phyloP scores from a whole-genome alignment of 164 flowering plant genomes.

The Cinnamomum micranthum region DNA sequence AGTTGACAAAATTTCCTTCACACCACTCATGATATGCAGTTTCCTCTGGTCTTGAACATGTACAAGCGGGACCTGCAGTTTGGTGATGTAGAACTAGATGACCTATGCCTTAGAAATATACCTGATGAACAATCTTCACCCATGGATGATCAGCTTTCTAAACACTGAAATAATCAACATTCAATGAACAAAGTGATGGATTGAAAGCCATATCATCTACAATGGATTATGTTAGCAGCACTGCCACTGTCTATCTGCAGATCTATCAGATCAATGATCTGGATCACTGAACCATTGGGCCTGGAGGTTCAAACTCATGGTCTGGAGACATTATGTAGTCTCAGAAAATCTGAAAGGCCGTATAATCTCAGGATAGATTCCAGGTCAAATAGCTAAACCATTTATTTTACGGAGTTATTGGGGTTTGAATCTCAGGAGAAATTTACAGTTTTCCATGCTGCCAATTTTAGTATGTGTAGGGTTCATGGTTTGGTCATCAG shows the following conservation, averaged over 20 bases:
- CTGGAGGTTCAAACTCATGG: background rate
- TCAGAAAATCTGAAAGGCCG: too few species aligned
- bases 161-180: background rate
- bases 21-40: background rate
- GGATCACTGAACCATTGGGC: background rate
- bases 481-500: too few species aligned
- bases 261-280: background rate
- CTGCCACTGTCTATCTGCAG: background rate
- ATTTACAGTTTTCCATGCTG: too few species aligned
- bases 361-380: too few species aligned
- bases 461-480: too few species aligned
- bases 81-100: background rate
- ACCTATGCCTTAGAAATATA: background rate
- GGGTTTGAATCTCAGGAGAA: too few species aligned
- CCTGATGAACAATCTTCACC: too few species aligned
- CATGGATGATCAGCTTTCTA: background rate
- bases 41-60: background rate
- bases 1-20: constrained; percentile 26
- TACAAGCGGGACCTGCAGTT: background rate
- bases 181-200: background rate
- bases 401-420: too few species aligned
- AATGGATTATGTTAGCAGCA: background rate
- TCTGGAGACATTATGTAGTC: background rate
- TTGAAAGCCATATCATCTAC: background rate
- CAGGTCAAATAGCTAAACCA: too few species aligned